These are phyloP conservation scores for Stemphylium beticola DNA, from an alignment of 2,329 filamentous ascomycete species.

Conservation along the genomic window DNA sequence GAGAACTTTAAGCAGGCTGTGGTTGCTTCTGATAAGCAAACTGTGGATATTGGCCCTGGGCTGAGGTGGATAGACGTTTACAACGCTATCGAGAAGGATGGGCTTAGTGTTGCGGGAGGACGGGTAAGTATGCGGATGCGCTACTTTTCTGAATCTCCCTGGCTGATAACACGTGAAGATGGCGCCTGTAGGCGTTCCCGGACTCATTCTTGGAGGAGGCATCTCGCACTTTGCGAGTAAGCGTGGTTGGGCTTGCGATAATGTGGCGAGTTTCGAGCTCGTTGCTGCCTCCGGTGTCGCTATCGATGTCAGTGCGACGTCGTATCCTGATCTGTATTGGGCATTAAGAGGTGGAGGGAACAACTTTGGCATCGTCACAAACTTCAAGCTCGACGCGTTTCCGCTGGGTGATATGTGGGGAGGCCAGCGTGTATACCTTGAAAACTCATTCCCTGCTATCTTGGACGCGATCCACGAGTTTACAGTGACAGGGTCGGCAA, in stretches of 20 bases:
- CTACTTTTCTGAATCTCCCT: too few species aligned
- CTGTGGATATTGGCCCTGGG: constrained; percentile 33
- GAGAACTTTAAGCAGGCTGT: constrained; percentile 35
- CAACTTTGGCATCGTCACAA: constrained; percentile 43
- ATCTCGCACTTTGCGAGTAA: constrained; percentile 30
- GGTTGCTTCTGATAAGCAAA: constrained; percentile 32
- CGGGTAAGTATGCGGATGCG: constrained; percentile 6
- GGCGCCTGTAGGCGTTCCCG: constrained; percentile 35
- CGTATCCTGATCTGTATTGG: constrained; percentile 49
- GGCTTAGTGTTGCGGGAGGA: constrained; percentile 34
- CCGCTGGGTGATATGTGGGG: constrained; percentile 33
- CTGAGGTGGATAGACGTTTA: constrained; percentile 41
- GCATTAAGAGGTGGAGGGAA: constrained; percentile 42
- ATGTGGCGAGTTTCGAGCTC: constrained; percentile 29
- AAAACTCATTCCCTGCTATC: constrained; percentile 14
- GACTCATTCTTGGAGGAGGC: constrained; percentile 35
- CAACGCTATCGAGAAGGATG: constrained; percentile 26
- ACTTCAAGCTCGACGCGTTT: constrained; percentile 29
- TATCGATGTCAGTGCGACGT: constrained; percentile 9
- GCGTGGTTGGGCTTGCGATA: constrained; percentile 37
- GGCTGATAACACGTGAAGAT: constrained; percentile 5
- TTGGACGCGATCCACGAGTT: constrained; percentile 24
- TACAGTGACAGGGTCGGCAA: constrained; percentile 10
- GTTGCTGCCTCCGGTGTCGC: constrained; percentile 23
- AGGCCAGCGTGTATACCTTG: constrained; percentile 20